Percentiles rank a stretch among this genome's conserved stretches.
phyloP scores from a whole-genome alignment of 2,329 filamentous ascomycete genomes.

The Tolypocladium endophyticum region DNA sequence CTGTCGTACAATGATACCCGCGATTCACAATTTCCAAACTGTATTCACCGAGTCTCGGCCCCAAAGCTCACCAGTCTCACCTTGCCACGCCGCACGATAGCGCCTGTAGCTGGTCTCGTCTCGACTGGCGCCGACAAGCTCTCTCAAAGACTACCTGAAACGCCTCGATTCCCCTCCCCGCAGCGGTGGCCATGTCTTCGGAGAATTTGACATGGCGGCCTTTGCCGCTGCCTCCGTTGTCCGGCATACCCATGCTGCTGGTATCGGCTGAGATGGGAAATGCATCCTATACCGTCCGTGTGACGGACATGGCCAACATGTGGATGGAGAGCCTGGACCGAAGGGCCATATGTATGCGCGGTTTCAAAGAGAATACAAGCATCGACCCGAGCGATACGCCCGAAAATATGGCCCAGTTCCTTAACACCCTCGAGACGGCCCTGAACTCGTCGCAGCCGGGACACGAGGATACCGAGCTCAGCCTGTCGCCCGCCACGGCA shows the following conservation, averaged over 20 bases:
- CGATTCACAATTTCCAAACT: neutral
- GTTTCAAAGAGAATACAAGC: conserved; percentile 51
- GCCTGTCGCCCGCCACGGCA: conserved; percentile 22
- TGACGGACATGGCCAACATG: conserved; percentile 65
- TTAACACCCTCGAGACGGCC: conserved; percentile 48
- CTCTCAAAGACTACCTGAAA: neutral
- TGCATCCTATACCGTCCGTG: conserved; percentile 50
- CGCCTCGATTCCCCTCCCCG: neutral
- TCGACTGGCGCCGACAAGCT: neutral
- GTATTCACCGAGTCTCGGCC: conserved; percentile 8
- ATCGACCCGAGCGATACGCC: conserved; percentile 64
- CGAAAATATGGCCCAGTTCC: conserved; percentile 56
- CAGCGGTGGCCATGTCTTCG: neutral
- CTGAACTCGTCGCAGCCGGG: conserved; percentile 35
- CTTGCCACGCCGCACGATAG: neutral
- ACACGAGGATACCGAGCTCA: conserved; percentile 33
- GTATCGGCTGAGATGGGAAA: conserved; percentile 46
- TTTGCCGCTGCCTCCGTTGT: conserved; percentile 29
- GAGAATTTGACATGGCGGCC: conserved; percentile 30
- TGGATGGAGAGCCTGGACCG: conserved; percentile 59
- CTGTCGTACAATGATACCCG: neutral
- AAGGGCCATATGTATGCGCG: conserved; percentile 51
- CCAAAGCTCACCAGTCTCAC: neutral
- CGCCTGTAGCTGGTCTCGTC: neutral
- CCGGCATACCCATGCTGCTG: conserved; percentile 48